Evolutionary conservation across 352 stramenopile genomes (phyloP).

Genomic region (Phytophthora europaea): DNA sequence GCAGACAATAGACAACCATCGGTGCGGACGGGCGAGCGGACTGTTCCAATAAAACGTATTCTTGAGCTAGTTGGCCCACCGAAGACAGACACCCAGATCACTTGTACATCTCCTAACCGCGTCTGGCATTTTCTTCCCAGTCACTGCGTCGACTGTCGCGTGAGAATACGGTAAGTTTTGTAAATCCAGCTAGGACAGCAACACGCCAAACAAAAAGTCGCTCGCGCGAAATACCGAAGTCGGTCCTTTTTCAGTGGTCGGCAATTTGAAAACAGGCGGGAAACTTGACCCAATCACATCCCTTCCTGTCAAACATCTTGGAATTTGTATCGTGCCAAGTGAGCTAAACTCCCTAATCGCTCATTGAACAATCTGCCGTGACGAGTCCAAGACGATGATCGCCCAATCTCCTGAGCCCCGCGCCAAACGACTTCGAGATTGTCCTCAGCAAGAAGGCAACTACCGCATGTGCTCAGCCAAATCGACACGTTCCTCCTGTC

Average conservation of each 20-base stretch:
- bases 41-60: constrained; percentile 19
- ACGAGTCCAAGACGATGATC: background rate
- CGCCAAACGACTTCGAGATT: background rate
- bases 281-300: background rate
- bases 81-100: background rate
- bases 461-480: background rate
- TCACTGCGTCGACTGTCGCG: constrained; percentile 1
- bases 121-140: constrained; percentile 25
- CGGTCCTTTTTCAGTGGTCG: background rate
- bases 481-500: background rate
- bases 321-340: background rate
- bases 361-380: background rate
- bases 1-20: constrained; percentile 26
- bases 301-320: background rate
- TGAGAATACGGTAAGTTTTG: constrained; percentile 11
- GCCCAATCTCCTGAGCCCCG: background rate
- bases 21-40: constrained; percentile 9
- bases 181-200: background rate
- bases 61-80: constrained; percentile 14
- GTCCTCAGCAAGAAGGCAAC: background rate
- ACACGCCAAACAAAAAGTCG: background rate
- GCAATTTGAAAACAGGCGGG: background rate
- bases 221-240: background rate
- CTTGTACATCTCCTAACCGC: constrained; percentile 17
- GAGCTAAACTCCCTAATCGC: background rate